phyloP scores from a whole-genome alignment of 768 basidiomycete species.

The Boletus vermiculosoides region DNA sequence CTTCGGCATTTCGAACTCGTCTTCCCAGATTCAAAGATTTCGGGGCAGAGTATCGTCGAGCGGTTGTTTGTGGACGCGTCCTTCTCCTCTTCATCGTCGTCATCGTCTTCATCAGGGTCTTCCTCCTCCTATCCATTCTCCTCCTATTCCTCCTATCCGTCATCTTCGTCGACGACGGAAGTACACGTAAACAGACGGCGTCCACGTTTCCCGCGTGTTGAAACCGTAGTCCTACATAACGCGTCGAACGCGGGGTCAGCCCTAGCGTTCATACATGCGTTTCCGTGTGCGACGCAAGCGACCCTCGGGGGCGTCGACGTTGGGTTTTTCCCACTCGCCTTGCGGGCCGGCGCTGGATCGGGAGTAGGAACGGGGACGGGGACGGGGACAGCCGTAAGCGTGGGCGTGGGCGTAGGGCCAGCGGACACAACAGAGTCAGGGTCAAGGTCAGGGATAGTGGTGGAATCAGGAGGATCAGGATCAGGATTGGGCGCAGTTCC shows the following conservation, averaged over 20 bases:
- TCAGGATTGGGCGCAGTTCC: not conserved
- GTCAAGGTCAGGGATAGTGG: not conserved
- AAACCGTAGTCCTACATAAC: constrained; percentile 28
- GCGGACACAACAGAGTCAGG: not conserved
- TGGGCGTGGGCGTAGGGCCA: constrained; percentile 2
- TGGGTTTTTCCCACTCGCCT: constrained; percentile 21
- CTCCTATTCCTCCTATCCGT: not conserved
- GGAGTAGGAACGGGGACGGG: not conserved
- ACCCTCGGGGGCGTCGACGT: constrained; percentile 29
- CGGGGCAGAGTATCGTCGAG: constrained; percentile 28
- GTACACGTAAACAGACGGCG: constrained; percentile 8
- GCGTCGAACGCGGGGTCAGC: constrained; percentile 24
- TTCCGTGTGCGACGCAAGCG: constrained; percentile 19
- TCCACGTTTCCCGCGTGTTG: constrained; percentile 28
- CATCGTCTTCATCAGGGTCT: not conserved
- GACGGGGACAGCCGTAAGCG: not conserved
- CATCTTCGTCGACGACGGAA: not conserved
- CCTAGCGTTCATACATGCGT: constrained; percentile 27
- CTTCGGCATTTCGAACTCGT: constrained; percentile 34
- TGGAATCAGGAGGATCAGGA: not conserved
- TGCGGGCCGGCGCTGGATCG: constrained; percentile 11
- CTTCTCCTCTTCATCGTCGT: not conserved
- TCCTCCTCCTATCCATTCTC: constrained; percentile 2
- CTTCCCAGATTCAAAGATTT: constrained; percentile 30
- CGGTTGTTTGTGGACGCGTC: constrained; percentile 22